Evolutionary conservation across 202 grass and related monocot species (phyloP), one percentile per base, ranked within the genome.

Genomic region (Dendrocalamus latiflorus): DNA sequence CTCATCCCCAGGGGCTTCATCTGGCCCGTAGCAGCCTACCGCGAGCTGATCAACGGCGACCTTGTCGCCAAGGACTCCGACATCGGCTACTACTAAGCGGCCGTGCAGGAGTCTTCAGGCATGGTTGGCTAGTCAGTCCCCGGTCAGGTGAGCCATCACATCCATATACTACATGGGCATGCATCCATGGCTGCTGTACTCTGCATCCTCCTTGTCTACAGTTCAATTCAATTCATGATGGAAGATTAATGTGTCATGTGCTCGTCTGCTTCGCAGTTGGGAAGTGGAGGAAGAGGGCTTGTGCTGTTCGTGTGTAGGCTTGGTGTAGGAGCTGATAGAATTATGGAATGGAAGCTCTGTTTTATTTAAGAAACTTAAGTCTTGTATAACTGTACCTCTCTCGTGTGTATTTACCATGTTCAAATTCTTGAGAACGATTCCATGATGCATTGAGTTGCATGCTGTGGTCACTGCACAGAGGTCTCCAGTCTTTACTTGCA

Each of bases 21-120:
- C 89, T 98, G 95, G 95, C 95, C 95, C 0, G 93, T 98, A 5
- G 95, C 95, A 0, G 95, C 95, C 0, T 98, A 89, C 87, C 83
- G 93, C 49, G 95, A 95, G 81, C 61, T 85, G 9, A 33, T 95
- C 77, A 98, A 91, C 25, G 96, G 96, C 21, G 87, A 98, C 43
- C 91, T 95, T 65, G 86, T 98, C 65, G 95, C 78, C 77, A 81
- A 95, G 21, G 93, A 98, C 72, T 83, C 87, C 15, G 89, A 95
- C 70, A 70, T 98, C 62, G 88, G 84, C 9, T 79, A 85, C 81
- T 94, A 88, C 53, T 58, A 5, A 50, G 36, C 41, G 20, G 34
- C 9, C 34, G 20, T 59, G 26, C n/a, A 20, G 15, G 20, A 4
- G 20, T 26, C 7, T 69, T 59, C 84, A 33, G 81, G 21, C 11